A percentile compares a stretch with the other conserved stretches of the same genome.
These are phyloP conservation scores for Petunia secreta DNA, from an alignment of 257 asterid genomes.

Conservation along the genomic window DNA sequence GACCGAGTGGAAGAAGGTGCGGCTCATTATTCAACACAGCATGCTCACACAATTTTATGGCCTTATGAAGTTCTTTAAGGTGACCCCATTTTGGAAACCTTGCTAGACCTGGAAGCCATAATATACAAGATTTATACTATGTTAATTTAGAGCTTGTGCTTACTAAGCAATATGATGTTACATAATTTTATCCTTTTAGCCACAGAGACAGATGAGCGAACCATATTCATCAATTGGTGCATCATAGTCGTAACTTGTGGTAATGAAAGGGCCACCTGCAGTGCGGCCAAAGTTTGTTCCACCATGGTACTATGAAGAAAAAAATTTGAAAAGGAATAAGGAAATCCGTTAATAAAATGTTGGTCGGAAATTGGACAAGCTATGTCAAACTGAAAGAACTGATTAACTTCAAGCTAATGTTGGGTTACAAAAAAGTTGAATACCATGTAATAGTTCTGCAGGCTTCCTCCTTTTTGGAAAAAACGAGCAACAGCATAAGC, in stretches of 20 bases:
- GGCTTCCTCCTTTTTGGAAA: constrained; percentile 94
- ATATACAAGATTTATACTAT: constrained; percentile 30
- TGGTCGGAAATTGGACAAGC: neutral
- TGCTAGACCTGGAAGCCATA: constrained; percentile 69
- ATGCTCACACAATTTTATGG: constrained; percentile 73
- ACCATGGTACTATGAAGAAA: constrained; percentile 74
- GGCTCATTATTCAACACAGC: constrained; percentile 63
- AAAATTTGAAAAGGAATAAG: neutral
- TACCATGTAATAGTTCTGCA: constrained; percentile 96
- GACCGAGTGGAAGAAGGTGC: constrained; percentile 58
- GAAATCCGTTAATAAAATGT: constrained; percentile 7
- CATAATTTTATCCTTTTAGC: neutral
- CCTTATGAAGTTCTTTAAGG: constrained; percentile 86
- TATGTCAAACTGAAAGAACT: constrained; percentile 16
- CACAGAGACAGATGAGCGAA: constrained; percentile 26
- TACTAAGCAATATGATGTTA: neutral
- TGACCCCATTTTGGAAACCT: constrained; percentile 94
- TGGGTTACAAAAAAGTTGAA: neutral
- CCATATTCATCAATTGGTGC: constrained; percentile 99
- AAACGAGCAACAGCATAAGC: constrained; percentile 92
- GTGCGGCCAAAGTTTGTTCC: constrained; percentile 98
- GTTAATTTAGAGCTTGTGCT: constrained; percentile 1
- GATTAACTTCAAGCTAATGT: neutral
- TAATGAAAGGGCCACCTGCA: constrained; percentile 94
- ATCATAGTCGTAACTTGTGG: constrained; percentile 94